These are phyloP conservation scores for Pholiota adiposa DNA, from an alignment of 1,284 basidiomycete species.

Conservation along the genomic window DNA sequence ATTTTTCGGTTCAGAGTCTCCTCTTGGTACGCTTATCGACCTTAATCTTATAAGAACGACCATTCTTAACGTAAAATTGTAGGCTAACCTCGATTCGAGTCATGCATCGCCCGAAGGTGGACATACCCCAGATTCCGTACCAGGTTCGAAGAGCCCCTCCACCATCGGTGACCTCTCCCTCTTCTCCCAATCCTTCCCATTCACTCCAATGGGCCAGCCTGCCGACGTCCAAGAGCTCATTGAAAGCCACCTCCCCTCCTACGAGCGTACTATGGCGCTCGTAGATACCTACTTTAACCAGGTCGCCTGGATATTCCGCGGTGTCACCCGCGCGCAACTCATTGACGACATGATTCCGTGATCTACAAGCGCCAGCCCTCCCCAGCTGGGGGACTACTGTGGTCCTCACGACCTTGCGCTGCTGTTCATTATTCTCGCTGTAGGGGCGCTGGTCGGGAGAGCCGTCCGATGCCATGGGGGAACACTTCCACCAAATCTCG, in stretches of 20 bases:
- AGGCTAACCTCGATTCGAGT: slow-evolving; percentile 34
- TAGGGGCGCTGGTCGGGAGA: slow-evolving; percentile 8
- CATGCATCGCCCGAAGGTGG: slow-evolving; percentile 24
- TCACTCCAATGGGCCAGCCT: slow-evolving; percentile 59
- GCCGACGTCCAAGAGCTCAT: slow-evolving; percentile 52
- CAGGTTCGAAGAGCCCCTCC: slow-evolving; percentile 36
- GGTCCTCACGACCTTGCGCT: slow-evolving; percentile 60
- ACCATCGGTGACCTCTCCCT: slow-evolving; percentile 47
- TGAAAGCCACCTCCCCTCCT: slow-evolving; percentile 52
- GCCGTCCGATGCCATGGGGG: slow-evolving; percentile 45
- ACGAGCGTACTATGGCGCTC: slow-evolving; percentile 49
- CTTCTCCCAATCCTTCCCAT: slow-evolving; percentile 67
- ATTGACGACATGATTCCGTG: slow-evolving; percentile 55
- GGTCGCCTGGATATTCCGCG: slow-evolving; percentile 61
- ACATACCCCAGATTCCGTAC: slow-evolving; percentile 25
- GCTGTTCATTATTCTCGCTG: slow-evolving; percentile 52
- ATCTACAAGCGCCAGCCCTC: slow-evolving; percentile 32
- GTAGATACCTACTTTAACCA: slow-evolving; percentile 58
- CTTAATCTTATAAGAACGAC: not conserved
- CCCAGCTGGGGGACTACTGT: slow-evolving; percentile 35
- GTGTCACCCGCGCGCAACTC: slow-evolving; percentile 52
- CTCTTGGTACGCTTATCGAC: slow-evolving; percentile 31
- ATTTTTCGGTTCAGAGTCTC: slow-evolving; percentile 32
- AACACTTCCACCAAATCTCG: slow-evolving; percentile 65
- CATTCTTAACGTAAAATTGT: not conserved